Base-by-base conservation (phyloP, 2,329 filamentous ascomycete species). In the Diaporthe ilicicola region DNA sequence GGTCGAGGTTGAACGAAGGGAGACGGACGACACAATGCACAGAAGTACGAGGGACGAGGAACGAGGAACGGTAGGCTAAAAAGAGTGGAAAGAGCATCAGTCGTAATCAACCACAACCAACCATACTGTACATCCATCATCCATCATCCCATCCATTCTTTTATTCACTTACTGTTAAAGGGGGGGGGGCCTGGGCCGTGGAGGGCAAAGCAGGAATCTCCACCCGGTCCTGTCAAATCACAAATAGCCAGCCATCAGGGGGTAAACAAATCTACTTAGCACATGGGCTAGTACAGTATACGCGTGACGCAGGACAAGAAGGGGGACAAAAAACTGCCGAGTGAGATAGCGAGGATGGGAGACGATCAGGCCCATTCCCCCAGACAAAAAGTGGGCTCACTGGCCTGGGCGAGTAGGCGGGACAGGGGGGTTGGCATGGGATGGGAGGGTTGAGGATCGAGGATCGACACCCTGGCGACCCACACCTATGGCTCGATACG, bases 401-500 rank as follows among this genome's bases (percentile, higher is more conserved):
- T 34, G 32, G 32, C 4, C 9, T 34, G 32, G 32, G 5, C 13
- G 37, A 39, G 37, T 10, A 27, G 29, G 53, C 53, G 48, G 24
- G 24, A n/a, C 27, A 54, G 29, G 32, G 32, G 7, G n/a, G 32
- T 37, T 32, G 53, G 51, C n/a, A 19, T 32, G n/a, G 51, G 19
- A 29, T 46, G 15, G 15, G 39, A 46, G 56, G 17, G 44, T 62
- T 39, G 59, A 34, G 42, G 42, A 62, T 62, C 59, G 59, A 48
- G 39, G 22, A 32, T 39, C 42, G 46, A 15, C 24, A 15, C 42
- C 42, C 19, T 62, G 19, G 19, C 19, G 56, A 42, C 56, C 56
- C 56, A 62, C 59, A 62, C 59, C 59, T 24, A 2, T 10, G 32
- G 6, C 39, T 67, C 65, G 65, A 67, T 67, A 67, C 67, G 67